phyloP scores from a whole-genome alignment of 23 red algal genomes.

The Gracilaria gracilis region DNA sequence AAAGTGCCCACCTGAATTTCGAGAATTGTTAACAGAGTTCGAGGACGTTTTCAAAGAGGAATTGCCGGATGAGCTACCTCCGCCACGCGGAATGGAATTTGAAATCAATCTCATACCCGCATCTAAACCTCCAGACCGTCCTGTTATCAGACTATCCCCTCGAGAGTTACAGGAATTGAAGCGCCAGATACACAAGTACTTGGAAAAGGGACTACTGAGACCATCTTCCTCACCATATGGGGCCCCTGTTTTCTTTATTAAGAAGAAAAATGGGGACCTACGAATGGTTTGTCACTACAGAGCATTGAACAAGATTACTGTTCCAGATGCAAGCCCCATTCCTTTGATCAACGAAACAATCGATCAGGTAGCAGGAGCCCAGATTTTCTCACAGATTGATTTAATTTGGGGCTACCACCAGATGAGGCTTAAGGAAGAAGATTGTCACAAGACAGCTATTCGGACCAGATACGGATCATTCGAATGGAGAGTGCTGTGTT shows the following conservation, averaged over 20 bases:
- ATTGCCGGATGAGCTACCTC: conserved; percentile 11
- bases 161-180: conserved; percentile 32
- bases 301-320: conserved; percentile 7
- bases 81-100: conserved; percentile 12
- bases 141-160: neutral
- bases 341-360: conserved; percentile 50
- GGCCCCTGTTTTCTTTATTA: conserved; percentile 48
- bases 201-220: conserved; percentile 30
- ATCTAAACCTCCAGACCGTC: neutral
- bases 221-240: conserved; percentile 22
- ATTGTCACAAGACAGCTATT: conserved; percentile 49
- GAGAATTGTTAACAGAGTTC: conserved; percentile 3
- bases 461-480: conserved; percentile 37
- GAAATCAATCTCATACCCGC: neutral
- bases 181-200: conserved; percentile 17
- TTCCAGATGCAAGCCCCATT: conserved; percentile 54
- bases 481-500: conserved; percentile 29
- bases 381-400: conserved; percentile 54
- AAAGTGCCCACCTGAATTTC: conserved; percentile 17
- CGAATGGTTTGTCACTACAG: conserved; percentile 40
- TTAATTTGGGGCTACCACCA: conserved; percentile 39
- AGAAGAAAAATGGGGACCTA: conserved; percentile 31
- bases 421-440: conserved; percentile 43
- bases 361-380: conserved; percentile 37
- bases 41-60: conserved; percentile 15